phyloP scores from a whole-genome alignment of 2,329 filamentous ascomycete species.

The Aspergillus persii region DNA sequence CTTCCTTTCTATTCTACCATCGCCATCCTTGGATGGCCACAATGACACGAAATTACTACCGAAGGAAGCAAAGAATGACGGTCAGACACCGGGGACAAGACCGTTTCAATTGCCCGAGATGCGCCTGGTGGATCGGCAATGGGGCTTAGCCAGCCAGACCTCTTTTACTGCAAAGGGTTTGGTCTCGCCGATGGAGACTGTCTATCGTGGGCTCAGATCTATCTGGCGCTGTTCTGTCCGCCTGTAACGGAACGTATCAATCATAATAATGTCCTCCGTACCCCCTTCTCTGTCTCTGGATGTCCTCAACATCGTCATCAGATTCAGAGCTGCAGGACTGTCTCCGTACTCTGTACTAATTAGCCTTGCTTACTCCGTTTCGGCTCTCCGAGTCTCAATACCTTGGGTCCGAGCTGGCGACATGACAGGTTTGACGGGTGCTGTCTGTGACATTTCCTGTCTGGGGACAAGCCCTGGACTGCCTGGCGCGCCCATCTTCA shows the following conservation, averaged over 20 bases:
- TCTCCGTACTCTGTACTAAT: neutral
- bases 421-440: neutral
- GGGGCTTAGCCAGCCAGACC: constrained; percentile 29
- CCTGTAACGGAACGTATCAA: neutral
- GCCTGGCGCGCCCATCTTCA: neutral
- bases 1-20: too few relatives aligned
- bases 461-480: neutral
- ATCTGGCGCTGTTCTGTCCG: neutral
- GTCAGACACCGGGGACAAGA: neutral
- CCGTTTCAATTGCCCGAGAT: constrained; percentile 11
- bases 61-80: neutral
- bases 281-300: too few relatives aligned
- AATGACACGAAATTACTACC: too few relatives aligned
- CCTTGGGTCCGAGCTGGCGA: neutral
- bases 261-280: neutral
- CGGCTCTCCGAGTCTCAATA: neutral
- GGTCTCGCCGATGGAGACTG: neutral
- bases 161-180: neutral
- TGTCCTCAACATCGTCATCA: neutral
- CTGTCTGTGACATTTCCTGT: constrained; percentile 8
- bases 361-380: neutral
- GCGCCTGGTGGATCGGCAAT: constrained; percentile 24
- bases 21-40: too few relatives aligned
- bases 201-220: neutral
- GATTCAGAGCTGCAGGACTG: neutral